These are phyloP conservation scores for Mycena maculata DNA, from an alignment of 768 basidiomycete species.

Conservation along the genomic window DNA sequence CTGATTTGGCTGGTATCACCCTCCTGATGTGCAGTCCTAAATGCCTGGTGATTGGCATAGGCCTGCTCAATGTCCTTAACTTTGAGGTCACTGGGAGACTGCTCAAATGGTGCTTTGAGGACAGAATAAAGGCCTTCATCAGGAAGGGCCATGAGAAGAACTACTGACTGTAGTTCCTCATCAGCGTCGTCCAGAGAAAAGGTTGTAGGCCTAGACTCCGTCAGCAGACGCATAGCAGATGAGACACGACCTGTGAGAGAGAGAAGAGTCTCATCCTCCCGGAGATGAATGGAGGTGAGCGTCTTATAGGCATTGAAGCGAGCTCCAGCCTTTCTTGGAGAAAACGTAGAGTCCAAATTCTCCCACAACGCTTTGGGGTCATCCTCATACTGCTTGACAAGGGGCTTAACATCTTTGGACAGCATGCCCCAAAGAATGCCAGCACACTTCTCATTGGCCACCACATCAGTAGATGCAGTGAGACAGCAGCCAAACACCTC, in stretches of 20 bases:
- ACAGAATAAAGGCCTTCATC: background rate
- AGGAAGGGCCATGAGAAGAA: constrained; percentile 25
- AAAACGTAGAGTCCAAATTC: background rate
- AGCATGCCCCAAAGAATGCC: constrained; percentile 5
- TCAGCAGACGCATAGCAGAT: constrained; percentile 4
- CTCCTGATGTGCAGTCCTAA: constrained; percentile 27
- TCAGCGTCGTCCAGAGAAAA: constrained; percentile 15
- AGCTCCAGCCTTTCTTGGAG: constrained; percentile 6
- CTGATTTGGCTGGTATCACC: constrained; percentile 6
- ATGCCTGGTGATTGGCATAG: constrained; percentile 25
- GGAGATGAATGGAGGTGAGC: constrained; percentile 9
- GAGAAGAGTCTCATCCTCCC: constrained; percentile 19
- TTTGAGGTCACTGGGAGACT: constrained; percentile 3
- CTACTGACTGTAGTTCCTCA: constrained; percentile 11
- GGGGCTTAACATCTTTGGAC: constrained; percentile 12
- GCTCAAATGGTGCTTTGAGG: constrained; percentile 24
- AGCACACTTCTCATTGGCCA: background rate
- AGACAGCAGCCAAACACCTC: background rate
- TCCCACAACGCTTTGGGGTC: background rate
- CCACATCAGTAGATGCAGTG: background rate
- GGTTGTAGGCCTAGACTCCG: background rate
- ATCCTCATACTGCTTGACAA: background rate
- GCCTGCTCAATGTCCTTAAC: constrained; percentile 4
- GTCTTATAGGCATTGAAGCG: background rate
- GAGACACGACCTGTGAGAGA: constrained; percentile 9